phyloP scores from a whole-genome alignment of 345 rosid species.

The Camelina neglecta region DNA sequence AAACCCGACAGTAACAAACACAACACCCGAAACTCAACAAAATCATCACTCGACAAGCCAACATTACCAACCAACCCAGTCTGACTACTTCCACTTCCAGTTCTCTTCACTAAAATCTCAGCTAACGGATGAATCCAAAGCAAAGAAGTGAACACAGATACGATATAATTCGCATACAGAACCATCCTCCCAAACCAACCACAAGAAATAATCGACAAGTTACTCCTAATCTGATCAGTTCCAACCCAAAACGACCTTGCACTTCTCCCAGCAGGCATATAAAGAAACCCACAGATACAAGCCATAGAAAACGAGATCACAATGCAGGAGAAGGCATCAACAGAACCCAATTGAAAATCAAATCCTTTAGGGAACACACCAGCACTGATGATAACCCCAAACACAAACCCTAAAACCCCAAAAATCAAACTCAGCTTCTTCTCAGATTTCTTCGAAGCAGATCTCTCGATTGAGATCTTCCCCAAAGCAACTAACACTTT shows the following conservation, averaged over 20 bases:
- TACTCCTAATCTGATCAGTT: slow-evolving; percentile 78
- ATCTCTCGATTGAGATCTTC: slow-evolving; percentile 71
- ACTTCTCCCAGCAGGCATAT: slow-evolving; percentile 76
- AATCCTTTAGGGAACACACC: slow-evolving; percentile 53
- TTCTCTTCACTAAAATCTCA: slow-evolving; percentile 55
- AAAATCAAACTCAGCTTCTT: slow-evolving; percentile 60
- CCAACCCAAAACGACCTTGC: slow-evolving; percentile 93
- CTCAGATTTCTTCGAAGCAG: slow-evolving; percentile 88
- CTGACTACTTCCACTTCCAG: slow-evolving; percentile 7
- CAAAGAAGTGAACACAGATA: slow-evolving; percentile 61
- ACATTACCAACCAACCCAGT: slow-evolving; percentile 61
- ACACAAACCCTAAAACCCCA: slow-evolving; percentile 64
- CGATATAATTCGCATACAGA: slow-evolving; percentile 55
- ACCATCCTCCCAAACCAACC: slow-evolving; percentile 80
- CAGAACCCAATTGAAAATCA: slow-evolving; percentile 64
- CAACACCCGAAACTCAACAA: slow-evolving; percentile 54
- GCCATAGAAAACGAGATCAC: slow-evolving; percentile 63
- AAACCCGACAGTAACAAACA: slow-evolving; percentile 64
- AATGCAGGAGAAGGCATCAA: slow-evolving; percentile 61
- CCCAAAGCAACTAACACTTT: slow-evolving; percentile 57
- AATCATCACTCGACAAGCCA: slow-evolving; percentile 58
- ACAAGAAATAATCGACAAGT: slow-evolving; percentile 67
- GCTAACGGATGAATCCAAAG: slow-evolving; percentile 85
- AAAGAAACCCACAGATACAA: slow-evolving; percentile 60
- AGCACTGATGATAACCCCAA: slow-evolving; percentile 58